A percentile compares a stretch with the other conserved stretches of the same genome.
Conservation (phyloP, 1,284 basidiomycete species). For the Thecaphora thlaspeos region DNA sequence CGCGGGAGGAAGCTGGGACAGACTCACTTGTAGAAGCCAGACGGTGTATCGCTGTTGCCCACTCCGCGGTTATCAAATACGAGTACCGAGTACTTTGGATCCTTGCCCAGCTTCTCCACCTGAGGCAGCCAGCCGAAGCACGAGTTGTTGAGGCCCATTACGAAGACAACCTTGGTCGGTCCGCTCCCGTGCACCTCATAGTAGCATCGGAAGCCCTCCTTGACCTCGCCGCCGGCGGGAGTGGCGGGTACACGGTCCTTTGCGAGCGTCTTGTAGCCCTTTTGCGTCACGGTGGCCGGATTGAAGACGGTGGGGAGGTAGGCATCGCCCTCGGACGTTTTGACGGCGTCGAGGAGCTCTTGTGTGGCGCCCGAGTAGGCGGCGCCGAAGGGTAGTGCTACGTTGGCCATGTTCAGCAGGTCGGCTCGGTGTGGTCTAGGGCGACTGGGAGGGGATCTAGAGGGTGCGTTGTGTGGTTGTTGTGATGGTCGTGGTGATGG, state of each 20-base stretch:
- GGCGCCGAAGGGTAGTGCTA: slow-evolving; percentile 42
- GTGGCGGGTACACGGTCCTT: slow-evolving; percentile 21
- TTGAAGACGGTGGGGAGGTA: slow-evolving; percentile 52
- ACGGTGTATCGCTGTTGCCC: slow-evolving; percentile 71
- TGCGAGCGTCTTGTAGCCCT: slow-evolving; percentile 26
- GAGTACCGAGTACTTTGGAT: slow-evolving; percentile 64
- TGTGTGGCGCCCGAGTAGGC: slow-evolving; percentile 47
- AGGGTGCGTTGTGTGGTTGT: too few relatives aligned
- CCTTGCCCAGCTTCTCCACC: slow-evolving; percentile 51
- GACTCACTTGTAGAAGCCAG: slow-evolving; percentile 30
- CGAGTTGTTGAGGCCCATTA: slow-evolving; percentile 59
- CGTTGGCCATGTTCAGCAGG: slow-evolving; percentile 28
- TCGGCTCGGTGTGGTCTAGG: too few relatives aligned
- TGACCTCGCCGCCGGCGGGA: slow-evolving; percentile 14
- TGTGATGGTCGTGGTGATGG: too few relatives aligned
- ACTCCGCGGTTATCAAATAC: slow-evolving; percentile 87
- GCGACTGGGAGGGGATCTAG: too few relatives aligned
- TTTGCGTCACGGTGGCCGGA: slow-evolving; percentile 33
- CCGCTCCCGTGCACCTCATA: slow-evolving; percentile 57
- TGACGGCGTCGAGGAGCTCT: slow-evolving; percentile 22
- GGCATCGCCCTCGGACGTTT: slow-evolving; percentile 15
- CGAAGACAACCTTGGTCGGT: slow-evolving; percentile 37
- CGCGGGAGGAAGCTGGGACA: neutral
- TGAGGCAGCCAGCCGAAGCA: slow-evolving; percentile 59
- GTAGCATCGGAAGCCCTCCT: slow-evolving; percentile 47